These are phyloP conservation scores for Raffaelea arxii DNA, from an alignment of 2,329 filamentous ascomycete genomes.

Conservation along the genomic window DNA sequence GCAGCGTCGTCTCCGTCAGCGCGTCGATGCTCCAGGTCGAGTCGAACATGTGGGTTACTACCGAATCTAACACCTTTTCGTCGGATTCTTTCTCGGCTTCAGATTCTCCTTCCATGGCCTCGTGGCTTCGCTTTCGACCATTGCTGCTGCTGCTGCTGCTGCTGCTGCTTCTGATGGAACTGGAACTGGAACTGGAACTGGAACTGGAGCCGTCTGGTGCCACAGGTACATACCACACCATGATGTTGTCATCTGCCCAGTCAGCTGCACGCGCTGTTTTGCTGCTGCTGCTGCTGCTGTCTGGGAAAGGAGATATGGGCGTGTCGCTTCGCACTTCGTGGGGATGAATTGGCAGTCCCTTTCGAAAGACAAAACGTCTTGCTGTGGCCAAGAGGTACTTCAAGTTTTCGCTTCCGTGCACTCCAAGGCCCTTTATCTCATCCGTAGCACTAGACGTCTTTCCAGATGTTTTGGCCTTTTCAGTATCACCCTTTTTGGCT, in stretches of 20 bases:
- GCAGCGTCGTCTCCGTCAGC: conserved; percentile 55
- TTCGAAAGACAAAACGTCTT: conserved; percentile 76
- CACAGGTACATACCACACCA: conserved; percentile 71
- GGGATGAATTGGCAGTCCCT: conserved; percentile 63
- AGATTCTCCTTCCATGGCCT: conserved; percentile 13
- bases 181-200: conserved; percentile 1
- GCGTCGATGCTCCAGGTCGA: conserved; percentile 66
- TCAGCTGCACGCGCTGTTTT: conserved; percentile 45
- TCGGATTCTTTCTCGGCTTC: not conserved
- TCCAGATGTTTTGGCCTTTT: not conserved
- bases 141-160: conserved; percentile 2
- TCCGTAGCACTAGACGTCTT: no score
- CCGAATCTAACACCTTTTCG: conserved; percentile 36
- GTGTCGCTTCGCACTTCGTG: conserved; percentile 52
- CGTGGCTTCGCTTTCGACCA: conserved; percentile 22
- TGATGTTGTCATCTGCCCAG: conserved; percentile 66
- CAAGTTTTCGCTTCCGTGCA: conserved; percentile 76
- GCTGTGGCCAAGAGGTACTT: conserved; percentile 73
- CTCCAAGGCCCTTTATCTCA: conserved; percentile 44
- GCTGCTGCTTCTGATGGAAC: not conserved
- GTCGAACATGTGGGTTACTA: conserved; percentile 71
- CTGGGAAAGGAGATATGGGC: conserved; percentile 17
- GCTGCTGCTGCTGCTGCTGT: not conserved
- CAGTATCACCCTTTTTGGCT: no score
- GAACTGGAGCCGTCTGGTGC: conserved; percentile 16